Evolutionary conservation across 306 rosid genomes (phyloP).

Genomic region (Fagus sylvatica): DNA sequence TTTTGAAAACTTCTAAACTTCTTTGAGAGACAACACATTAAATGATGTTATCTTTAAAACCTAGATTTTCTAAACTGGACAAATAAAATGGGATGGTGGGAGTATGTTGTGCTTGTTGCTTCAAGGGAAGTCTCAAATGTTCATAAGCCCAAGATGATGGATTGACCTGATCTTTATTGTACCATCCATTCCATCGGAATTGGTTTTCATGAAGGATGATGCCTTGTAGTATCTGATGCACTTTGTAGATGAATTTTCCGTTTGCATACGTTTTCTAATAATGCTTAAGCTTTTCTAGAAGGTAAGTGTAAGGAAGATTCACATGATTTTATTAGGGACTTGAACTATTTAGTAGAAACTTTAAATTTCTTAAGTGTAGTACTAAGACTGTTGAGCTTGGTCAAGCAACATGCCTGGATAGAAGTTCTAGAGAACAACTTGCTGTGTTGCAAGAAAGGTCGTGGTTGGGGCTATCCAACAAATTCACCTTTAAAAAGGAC

Average conservation of each 20-base stretch:
- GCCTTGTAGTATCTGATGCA: slow-evolving; percentile 11
- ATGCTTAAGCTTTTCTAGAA: background rate
- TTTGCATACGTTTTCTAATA: background rate
- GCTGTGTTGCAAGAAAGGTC: background rate
- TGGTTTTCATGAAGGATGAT: slow-evolving; percentile 7
- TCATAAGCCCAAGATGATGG: slow-evolving; percentile 1
- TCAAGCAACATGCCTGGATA: background rate
- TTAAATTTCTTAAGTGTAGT: background rate
- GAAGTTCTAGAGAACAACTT: background rate
- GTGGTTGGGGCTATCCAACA: background rate
- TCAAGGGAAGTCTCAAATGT: slow-evolving; percentile 1
- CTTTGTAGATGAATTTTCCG: background rate
- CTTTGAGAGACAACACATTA: no score
- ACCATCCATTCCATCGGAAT: slow-evolving; percentile 14
- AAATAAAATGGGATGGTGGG: no score
- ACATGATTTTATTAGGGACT: background rate
- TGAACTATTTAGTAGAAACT: background rate
- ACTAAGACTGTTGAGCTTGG: background rate
- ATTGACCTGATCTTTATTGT: slow-evolving; percentile 2
- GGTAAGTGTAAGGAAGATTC: background rate
- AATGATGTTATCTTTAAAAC: no score
- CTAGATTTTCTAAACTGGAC: no score
- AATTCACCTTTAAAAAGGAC: background rate
- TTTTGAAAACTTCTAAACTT: no score
- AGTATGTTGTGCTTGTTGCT: slow-evolving; percentile 11